A percentile compares a stretch with the other conserved stretches of the same genome.
phyloP scores from a whole-genome alignment of 495 filamentous ascomycete genomes.

The Aspergillus egyptiacus region DNA sequence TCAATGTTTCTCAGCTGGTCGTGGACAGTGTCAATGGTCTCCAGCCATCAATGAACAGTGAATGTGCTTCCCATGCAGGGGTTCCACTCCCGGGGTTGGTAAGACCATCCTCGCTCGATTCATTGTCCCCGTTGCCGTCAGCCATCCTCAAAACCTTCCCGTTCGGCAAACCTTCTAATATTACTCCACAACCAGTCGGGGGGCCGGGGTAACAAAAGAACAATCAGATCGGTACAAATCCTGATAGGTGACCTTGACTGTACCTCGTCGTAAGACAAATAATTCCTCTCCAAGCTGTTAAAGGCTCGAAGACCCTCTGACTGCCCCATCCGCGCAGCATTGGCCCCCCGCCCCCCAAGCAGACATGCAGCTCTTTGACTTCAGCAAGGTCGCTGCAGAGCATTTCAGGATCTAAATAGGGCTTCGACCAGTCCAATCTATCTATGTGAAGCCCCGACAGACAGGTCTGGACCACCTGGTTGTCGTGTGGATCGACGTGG shows the following conservation, averaged over 20 bases:
- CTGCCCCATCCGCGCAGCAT: background rate
- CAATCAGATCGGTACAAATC: background rate
- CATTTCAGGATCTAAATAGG: background rate
- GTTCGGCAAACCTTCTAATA: no score
- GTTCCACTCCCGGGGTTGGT: no score
- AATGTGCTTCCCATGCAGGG: no score
- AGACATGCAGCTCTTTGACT: background rate
- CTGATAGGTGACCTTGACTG: background rate
- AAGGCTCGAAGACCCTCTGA: background rate
- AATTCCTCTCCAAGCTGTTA: background rate
- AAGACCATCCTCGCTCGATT: no score
- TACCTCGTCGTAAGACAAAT: background rate
- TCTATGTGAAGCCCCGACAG: background rate
- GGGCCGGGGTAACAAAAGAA: background rate
- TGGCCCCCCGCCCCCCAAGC: background rate
- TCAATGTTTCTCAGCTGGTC: no score
- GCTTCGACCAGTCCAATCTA: background rate
- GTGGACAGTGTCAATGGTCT: no score
- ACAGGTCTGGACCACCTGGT: background rate
- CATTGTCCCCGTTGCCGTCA: no score
- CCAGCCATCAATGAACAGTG: no score
- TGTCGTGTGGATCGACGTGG: background rate
- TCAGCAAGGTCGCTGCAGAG: background rate
- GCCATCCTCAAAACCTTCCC: no score
- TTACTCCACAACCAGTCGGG: background rate